These are phyloP conservation scores for Pyrenula massariospora DNA, from an alignment of 495 filamentous ascomycete genomes.

Conservation along the genomic window DNA sequence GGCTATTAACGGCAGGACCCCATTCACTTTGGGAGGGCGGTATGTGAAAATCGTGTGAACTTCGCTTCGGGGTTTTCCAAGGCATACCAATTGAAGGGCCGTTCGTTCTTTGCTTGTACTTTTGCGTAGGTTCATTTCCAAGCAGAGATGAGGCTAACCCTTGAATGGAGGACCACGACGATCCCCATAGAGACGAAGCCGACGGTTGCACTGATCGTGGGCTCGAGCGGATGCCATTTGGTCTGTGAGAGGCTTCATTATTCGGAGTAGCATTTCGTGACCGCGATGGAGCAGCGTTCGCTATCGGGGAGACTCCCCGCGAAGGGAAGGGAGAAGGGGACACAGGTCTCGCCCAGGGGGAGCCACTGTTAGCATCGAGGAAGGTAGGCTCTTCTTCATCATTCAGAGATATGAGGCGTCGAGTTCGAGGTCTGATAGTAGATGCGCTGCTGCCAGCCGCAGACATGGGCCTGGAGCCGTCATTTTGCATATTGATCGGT, in stretches of 20 bases:
- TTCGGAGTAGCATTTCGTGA: neutral
- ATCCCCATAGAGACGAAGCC: constrained; percentile 8
- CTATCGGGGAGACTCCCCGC: constrained; percentile 33
- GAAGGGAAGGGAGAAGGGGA: constrained; percentile 33
- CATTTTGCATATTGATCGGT: neutral
- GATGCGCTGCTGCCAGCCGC: constrained; percentile 6
- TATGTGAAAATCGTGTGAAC: constrained; percentile 25
- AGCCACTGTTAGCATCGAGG: constrained; percentile 8
- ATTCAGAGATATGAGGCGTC: constrained; percentile 30
- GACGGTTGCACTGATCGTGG: constrained; percentile 16
- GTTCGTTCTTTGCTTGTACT: constrained; percentile 15
- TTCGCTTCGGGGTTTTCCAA: constrained; percentile 30
- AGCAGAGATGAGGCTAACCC: constrained; percentile 40
- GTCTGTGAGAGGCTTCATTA: neutral
- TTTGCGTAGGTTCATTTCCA: constrained; percentile 30
- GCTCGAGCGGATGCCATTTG: neutral
- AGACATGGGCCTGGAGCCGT: neutral
- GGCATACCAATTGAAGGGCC: constrained; percentile 18
- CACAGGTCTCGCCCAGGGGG: constrained; percentile 24
- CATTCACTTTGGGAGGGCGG: constrained; percentile 30
- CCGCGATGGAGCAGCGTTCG: constrained; percentile 29
- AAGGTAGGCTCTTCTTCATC: constrained; percentile 22
- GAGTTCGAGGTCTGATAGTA: constrained; percentile 29
- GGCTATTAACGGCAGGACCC: constrained; percentile 37
- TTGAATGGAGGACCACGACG: constrained; percentile 43